Evolutionary conservation across 352 stramenopile genomes (phyloP), one percentile per base, ranked within the genome.

Genomic region (Phytophthora crassamura): DNA sequence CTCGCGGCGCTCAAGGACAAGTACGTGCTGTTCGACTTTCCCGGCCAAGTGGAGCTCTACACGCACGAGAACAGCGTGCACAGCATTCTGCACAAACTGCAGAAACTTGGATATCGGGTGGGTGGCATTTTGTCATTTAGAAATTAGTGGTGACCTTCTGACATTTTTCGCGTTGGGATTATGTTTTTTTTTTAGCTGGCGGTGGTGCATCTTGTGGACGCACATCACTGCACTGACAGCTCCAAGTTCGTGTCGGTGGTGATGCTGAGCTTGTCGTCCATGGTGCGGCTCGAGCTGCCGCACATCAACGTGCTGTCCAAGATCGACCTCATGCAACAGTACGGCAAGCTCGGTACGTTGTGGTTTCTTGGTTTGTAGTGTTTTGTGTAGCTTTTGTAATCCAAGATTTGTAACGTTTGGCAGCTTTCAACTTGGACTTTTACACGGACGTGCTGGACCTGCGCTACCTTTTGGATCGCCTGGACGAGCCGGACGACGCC

Each of bases 261-360:
- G 34, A 85, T 99, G 50, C 82, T 99, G 41, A 98, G 94, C 45
- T 84, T 99, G 39, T 98, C 89, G 62, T 98, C 97, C 11, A 99
- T 99, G 98, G 97, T 98, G 40, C 81, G 82, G 12, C 88, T 99
- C 30, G 97, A 99, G 65, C 75, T 99, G 12, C 98, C 98, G 20
- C 97, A 99, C 70, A 88, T 99, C 16, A 99, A 99, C 72, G 90
- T 99, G 11, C 78, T 99, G 4, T 99, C 96, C 34, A 99, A 99
- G 81, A 98, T 98, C 56, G 98, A 99, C 80, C 80, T 99, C 25
- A 96, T 99, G 53, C 82, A 98, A 63, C 87, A 94, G 36, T 97
- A 97, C 51, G 90, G 90, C 54, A 89, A 89, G 64, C 74, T 92
- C n/a, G 81, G 75, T 90, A 78, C 39, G 56, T 54, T 41, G 11